phyloP scores from a whole-genome alignment of 805 yeast genomes.

The Ogataea siamensis region DNA sequence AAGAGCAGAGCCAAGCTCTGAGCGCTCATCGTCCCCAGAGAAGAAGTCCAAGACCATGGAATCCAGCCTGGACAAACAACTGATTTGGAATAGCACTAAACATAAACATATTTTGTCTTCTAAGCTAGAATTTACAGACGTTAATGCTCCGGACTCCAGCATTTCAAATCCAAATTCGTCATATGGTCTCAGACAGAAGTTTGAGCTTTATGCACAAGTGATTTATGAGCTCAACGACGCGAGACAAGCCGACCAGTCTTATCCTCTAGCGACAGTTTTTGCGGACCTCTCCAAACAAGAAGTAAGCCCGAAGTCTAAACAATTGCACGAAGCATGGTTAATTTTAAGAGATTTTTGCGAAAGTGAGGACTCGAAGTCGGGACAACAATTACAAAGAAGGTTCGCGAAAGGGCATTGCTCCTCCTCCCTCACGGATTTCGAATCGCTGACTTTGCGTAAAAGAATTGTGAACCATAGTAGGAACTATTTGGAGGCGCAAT shows the following conservation, averaged over 20 bases:
- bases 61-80: slow-evolving; percentile 20
- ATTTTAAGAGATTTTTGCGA: slow-evolving; percentile 52
- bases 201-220: slow-evolving; percentile 72
- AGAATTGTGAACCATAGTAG: slow-evolving; percentile 55
- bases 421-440: slow-evolving; percentile 28
- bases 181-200: slow-evolving; percentile 47
- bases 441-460: slow-evolving; percentile 38
- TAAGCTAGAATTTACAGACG: slow-evolving; percentile 32
- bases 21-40: slow-evolving; percentile 13
- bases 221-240: slow-evolving; percentile 69
- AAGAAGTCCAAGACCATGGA: slow-evolving; percentile 22
- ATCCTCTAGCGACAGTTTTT: slow-evolving; percentile 59
- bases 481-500: slow-evolving; percentile 69
- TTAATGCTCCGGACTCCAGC: slow-evolving; percentile 21
- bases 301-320: slow-evolving; percentile 63
- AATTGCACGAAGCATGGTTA: slow-evolving; percentile 71
- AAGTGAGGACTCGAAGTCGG: slow-evolving; percentile 34
- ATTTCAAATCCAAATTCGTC: slow-evolving; percentile 36
- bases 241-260: slow-evolving; percentile 51
- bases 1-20: slow-evolving; percentile 24
- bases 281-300: slow-evolving; percentile 57
- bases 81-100: slow-evolving; percentile 31
- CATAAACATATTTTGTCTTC: slow-evolving; percentile 30
- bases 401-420: slow-evolving; percentile 33
- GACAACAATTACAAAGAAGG: slow-evolving; percentile 28